These are phyloP conservation scores for Zygotorulaspora danielsina DNA, from an alignment of 805 yeast species.

Conservation along the genomic window DNA sequence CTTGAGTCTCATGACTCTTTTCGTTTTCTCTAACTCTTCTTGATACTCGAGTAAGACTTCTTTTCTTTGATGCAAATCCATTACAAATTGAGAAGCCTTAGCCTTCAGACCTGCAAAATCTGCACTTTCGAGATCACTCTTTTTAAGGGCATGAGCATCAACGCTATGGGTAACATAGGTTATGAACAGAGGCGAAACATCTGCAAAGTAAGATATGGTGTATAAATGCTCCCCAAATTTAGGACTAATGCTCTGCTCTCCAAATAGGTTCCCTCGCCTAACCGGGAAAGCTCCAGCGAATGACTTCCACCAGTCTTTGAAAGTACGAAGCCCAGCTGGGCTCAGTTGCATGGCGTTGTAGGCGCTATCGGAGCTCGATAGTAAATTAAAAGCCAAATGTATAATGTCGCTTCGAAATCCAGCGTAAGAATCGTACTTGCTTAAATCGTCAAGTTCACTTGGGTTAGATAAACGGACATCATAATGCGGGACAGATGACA, in stretches of 20 bases:
- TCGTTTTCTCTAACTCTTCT: conserved; percentile 45
- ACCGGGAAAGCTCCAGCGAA: conserved; percentile 82
- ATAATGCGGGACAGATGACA: conserved; percentile 55
- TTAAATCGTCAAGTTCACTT: conserved; percentile 41
- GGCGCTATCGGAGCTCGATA: conserved; percentile 40
- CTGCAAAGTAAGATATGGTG: conserved; percentile 76
- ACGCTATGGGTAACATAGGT: conserved; percentile 60
- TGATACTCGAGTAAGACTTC: conserved; percentile 44
- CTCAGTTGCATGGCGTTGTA: conserved; percentile 75
- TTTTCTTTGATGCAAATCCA: conserved; percentile 66
- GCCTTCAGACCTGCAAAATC: conserved; percentile 71
- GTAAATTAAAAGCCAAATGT: conserved; percentile 60
- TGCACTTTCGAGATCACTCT: conserved; percentile 22
- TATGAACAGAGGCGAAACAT: conserved; percentile 65
- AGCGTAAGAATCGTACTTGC: conserved; percentile 68
- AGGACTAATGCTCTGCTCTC: conserved; percentile 47
- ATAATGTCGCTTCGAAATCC: conserved; percentile 80
- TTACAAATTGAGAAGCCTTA: conserved; percentile 47
- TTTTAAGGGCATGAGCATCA: conserved; percentile 31
- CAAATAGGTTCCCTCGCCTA: conserved; percentile 68
- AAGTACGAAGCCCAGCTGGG: conserved; percentile 62
- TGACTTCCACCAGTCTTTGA: conserved; percentile 80
- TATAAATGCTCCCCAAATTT: conserved; percentile 72
- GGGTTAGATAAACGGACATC: conserved; percentile 58
- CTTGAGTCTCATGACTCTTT: conserved; percentile 49